Percentiles rank a stretch among this genome's conserved stretches.
These are phyloP conservation scores for Fusarium verrucosum DNA, from an alignment of 2,329 filamentous ascomycete species.

Conservation along the genomic window DNA sequence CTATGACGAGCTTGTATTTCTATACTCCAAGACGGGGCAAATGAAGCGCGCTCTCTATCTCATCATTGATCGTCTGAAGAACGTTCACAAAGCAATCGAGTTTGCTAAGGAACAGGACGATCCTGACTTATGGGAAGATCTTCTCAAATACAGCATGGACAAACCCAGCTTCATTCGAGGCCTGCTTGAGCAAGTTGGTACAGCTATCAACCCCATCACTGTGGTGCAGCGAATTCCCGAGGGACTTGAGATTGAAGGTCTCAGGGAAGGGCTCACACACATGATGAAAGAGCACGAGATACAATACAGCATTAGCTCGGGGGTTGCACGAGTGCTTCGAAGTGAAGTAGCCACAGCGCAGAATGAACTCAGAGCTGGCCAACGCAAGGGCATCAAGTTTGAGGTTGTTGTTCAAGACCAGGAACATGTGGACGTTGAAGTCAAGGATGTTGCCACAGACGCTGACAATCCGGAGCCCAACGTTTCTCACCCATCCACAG, in stretches of 20 bases:
- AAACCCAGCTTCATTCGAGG: slow-evolving; percentile 94
- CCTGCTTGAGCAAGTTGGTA: slow-evolving; percentile 91
- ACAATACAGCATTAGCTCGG: slow-evolving; percentile 89
- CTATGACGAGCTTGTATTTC: slow-evolving; percentile 91
- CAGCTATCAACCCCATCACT: slow-evolving; percentile 89
- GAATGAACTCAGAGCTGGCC: slow-evolving; percentile 79
- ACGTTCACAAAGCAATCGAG: slow-evolving; percentile 90
- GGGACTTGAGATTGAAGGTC: slow-evolving; percentile 88
- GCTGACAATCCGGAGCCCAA: slow-evolving; percentile 37
- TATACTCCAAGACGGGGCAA: slow-evolving; percentile 94
- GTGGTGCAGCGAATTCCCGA: slow-evolving; percentile 91
- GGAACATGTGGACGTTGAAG: slow-evolving; percentile 56
- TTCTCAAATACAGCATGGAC: slow-evolving; percentile 96
- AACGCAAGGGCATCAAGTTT: slow-evolving; percentile 88
- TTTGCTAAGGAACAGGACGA: slow-evolving; percentile 96
- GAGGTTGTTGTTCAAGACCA: slow-evolving; percentile 67
- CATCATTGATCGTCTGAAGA: slow-evolving; percentile 91
- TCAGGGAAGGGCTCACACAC: slow-evolving; percentile 86
- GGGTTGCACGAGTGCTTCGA: slow-evolving; percentile 84
- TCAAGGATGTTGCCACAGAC: slow-evolving; percentile 51
- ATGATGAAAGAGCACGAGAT: slow-evolving; percentile 97
- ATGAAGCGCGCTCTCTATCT: slow-evolving; percentile 90
- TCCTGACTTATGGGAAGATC: slow-evolving; percentile 91
- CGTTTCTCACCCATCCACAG: slow-evolving; percentile 23
- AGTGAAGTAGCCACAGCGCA: slow-evolving; percentile 90